Evolutionary conservation across 2,329 filamentous ascomycete genomes (phyloP), one percentile per base, ranked within the genome.

Genomic region (Neofusicoccum ribis): DNA sequence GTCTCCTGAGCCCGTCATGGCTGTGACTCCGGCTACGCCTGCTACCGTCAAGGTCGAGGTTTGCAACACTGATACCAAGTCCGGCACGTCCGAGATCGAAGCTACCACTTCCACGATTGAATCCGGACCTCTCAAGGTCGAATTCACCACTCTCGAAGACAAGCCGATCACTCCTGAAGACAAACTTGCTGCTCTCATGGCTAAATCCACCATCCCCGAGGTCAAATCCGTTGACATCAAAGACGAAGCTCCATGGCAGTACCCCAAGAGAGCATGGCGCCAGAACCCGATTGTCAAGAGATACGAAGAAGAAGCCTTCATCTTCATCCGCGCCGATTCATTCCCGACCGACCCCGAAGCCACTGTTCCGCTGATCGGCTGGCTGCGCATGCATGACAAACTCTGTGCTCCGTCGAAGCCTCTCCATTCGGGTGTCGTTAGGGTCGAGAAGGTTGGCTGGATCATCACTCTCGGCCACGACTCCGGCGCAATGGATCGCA

Each of bases 401-500:
- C 3, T 47, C 12, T 60, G 2, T 60, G 34, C 41, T 5, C 56
- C 56, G 27, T 9, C 12, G 43, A 23, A 15, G 15, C 41, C 56
- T 2, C 41, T 60, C 43, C 17, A 46, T 43, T 60, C 56, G 9
- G 43, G 41, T 8, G 56, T 60, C 9, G 14, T 60, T 14, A 17
- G 43, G 2, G 12, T 60, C 17, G 43, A 60, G 15, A 9, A n/a
- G 2, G 8, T 47, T 9, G 56, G 56, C 15, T 60, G 56, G 56
- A 17, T 47, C 11, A 39, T 60, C 11, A 60, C 56, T 3, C 15
- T 60, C 4, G 56, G 56, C 41, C n/a, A 60, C 14, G 4, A 15
- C n/a, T 14, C 56, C 5, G 56, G 56, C 12, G 56, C 56, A 4
- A 15, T 60, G 27, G 56, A 60, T 31, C 56, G 56, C 43, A 60